These are phyloP conservation scores for Zangia roseola DNA, from an alignment of 768 basidiomycete species.

Conservation along the genomic window DNA sequence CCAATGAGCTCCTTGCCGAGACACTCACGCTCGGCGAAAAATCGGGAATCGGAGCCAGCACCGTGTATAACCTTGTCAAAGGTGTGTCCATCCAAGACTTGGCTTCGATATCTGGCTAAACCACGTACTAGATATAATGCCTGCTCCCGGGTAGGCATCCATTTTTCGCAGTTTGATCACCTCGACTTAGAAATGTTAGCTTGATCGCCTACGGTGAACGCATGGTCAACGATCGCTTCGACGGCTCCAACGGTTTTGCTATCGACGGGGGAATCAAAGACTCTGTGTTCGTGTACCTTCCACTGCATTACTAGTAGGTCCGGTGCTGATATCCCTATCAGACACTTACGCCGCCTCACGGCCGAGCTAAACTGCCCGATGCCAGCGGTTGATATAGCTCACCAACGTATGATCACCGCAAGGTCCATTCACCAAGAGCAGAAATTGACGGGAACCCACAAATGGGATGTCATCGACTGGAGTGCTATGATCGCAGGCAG, in stretches of 20 bases:
- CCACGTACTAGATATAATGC: conserved; percentile 59
- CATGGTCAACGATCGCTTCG: conserved; percentile 74
- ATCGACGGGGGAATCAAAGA: conserved; percentile 91
- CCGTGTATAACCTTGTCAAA: conserved; percentile 56
- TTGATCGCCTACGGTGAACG: conserved; percentile 59
- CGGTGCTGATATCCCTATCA: conserved; percentile 20
- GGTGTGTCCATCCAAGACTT: conserved; percentile 37
- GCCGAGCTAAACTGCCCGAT: conserved; percentile 65
- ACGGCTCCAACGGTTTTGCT: conserved; percentile 70
- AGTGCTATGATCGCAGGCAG: conserved; percentile 76
- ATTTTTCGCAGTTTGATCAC: background rate
- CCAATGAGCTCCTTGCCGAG: conserved; percentile 78
- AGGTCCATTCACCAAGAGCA: conserved; percentile 62
- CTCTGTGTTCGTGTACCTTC: conserved; percentile 47
- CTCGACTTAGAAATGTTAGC: conserved; percentile 31
- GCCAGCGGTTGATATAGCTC: conserved; percentile 70
- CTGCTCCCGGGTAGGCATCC: conserved; percentile 52
- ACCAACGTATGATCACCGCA: conserved; percentile 77
- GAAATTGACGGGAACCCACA: conserved; percentile 43
- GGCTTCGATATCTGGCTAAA: conserved; percentile 13
- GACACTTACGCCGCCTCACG: conserved; percentile 69
- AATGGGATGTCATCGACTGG: conserved; percentile 75
- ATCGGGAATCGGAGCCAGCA: conserved; percentile 68
- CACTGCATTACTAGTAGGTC: background rate
- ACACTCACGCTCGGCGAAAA: conserved; percentile 84